Conservation (phyloP, 805 yeast genomes). For the Pichia sporocuriosa region DNA sequence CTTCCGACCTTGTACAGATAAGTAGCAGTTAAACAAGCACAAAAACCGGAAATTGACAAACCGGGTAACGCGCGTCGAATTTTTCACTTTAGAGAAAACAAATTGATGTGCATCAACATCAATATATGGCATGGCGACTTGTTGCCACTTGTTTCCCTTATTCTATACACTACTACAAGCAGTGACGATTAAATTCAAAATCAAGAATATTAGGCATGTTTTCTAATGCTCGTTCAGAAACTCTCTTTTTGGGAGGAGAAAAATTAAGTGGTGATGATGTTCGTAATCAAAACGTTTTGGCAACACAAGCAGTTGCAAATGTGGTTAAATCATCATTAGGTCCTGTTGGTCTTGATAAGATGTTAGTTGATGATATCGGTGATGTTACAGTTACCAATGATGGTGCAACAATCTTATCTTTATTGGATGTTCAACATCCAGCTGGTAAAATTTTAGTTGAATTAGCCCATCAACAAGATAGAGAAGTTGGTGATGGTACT, state of each 20-base stretch:
- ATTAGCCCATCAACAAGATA: constrained; percentile 96
- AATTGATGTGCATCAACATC: too few species aligned
- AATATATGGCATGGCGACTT: too few species aligned
- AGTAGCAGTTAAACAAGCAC: too few species aligned
- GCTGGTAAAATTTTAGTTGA: constrained; percentile 97
- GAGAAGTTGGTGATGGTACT: constrained; percentile 91
- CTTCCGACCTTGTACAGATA: too few species aligned
- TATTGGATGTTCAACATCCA: constrained; percentile 96
- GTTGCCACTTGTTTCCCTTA: too few species aligned
- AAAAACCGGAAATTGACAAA: too few species aligned
- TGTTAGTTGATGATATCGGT: constrained; percentile 98
- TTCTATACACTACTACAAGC: too few species aligned
- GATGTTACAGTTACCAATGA: constrained; percentile 98
- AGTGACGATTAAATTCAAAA: too few species aligned
- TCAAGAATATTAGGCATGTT: constrained; percentile 35
- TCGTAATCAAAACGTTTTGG: constrained; percentile 91
- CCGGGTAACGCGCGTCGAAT: too few species aligned
- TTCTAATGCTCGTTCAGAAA: constrained; percentile 81
- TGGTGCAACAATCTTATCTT: constrained; percentile 90
- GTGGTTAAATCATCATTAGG: constrained; percentile 90
- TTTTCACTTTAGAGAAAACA: too few species aligned
- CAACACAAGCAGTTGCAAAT: constrained; percentile 82
- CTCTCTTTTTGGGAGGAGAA: constrained; percentile 92
- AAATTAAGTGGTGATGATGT: constrained; percentile 94
- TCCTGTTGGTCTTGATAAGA: constrained; percentile 96